Base-by-base conservation (phyloP, 2,329 filamentous ascomycete genomes). In the Xylariaceae sp. region DNA sequence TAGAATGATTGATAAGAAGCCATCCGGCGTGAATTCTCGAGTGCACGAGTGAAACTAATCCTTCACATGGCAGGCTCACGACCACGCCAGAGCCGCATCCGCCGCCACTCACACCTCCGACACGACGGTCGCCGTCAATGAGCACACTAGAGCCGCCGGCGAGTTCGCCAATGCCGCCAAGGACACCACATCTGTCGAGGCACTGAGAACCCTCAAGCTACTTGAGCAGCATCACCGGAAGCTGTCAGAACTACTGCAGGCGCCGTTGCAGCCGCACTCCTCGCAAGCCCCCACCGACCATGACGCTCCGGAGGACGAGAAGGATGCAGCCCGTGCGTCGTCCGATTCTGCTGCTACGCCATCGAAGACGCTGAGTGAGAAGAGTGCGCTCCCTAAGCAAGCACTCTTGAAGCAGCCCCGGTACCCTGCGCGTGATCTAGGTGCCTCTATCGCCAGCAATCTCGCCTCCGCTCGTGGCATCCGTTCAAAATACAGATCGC, bases 171-270 rank as follows among this genome's bases (percentile, higher is more conserved):
- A 88, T 61, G 92, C 92, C 35, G 87, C 90, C n/a, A 83, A 85
- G 62, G 82, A 77, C 52, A 96, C 90, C 6, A 80, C 78, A 47
- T 83, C 80, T 70, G 72, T 81, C 63, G 81, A 96, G 80, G 93
- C 92, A 11, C 76, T 96, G 53, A 86, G 94, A 55, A 94, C 92
- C 8, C 79, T 99, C 61, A 85, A 83, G 65, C 82, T 97, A 2
- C 86, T 99, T 59, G 91, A 97, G 74, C 82, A 89, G 64, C 91
- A 99, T 73, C 94, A 99, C 73, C 84, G 86, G 65, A 87, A 86
- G 63, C 86, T 97, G 10, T 91, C 92, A 13, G 85, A 88, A 64
- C 84, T 97, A 48, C 83, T 97, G 64, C 88, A 88, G 69, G 83
- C 88, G 49, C 87, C 89, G 44, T 76, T 80, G 72, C 81, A 82